These are phyloP conservation scores for Penicillium argentinense DNA, from an alignment of 495 filamentous ascomycete genomes.

Conservation along the genomic window DNA sequence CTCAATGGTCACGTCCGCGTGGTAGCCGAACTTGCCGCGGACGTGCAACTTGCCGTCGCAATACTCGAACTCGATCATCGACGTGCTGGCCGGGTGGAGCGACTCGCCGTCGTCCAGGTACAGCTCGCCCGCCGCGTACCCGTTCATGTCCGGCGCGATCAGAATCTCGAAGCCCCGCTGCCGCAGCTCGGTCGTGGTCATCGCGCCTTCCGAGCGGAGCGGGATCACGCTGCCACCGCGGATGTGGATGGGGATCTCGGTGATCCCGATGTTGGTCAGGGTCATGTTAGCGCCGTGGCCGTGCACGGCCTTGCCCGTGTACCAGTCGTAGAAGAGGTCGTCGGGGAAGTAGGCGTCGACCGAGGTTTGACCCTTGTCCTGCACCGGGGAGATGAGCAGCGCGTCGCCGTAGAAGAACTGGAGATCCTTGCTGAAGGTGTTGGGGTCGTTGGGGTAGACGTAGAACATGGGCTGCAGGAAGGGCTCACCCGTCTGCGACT, in stretches of 20 bases:
- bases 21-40: slow-evolving; percentile 53
- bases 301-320: slow-evolving; percentile 56
- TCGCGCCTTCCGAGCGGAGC: slow-evolving; percentile 56
- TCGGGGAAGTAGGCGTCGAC: slow-evolving; percentile 75
- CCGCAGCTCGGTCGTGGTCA: slow-evolving; percentile 71
- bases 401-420: slow-evolving; percentile 77
- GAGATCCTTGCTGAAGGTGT: slow-evolving; percentile 57
- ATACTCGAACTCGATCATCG: slow-evolving; percentile 55
- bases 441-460: slow-evolving; percentile 67
- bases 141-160: slow-evolving; percentile 57
- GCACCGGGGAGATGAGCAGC: slow-evolving; percentile 72
- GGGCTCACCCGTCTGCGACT: slow-evolving; percentile 66
- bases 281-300: slow-evolving; percentile 55
- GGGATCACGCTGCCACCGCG: slow-evolving; percentile 71
- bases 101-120: slow-evolving; percentile 65
- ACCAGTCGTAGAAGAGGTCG: slow-evolving; percentile 78
- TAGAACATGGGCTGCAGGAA: slow-evolving; percentile 69
- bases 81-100: slow-evolving; percentile 47
- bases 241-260: slow-evolving; percentile 74
- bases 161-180: slow-evolving; percentile 67
- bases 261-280: slow-evolving; percentile 55
- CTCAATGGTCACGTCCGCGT: slow-evolving; percentile 37
- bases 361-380: slow-evolving; percentile 58
- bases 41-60: slow-evolving; percentile 48
- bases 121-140: slow-evolving; percentile 51